Base-by-base conservation (phyloP, 257 asterid species). In the Lycium ferocissimum region DNA sequence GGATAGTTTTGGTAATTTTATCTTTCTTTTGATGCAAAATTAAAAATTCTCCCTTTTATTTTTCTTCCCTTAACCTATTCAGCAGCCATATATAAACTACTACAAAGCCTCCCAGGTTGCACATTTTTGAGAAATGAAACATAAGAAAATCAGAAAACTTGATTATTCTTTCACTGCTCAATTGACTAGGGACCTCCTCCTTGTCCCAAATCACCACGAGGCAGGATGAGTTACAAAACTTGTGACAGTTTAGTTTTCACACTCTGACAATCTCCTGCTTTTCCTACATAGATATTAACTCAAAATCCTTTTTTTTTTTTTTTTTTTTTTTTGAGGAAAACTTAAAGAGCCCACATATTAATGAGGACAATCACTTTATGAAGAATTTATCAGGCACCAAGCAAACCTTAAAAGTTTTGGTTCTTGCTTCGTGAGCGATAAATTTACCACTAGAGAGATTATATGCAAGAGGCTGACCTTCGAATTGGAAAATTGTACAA, bases 401-500 rank as follows among this genome's bases (percentile, higher is more conserved):
- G 62, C 58, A 58, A 59, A 66, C 59, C 45, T 51, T 45, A 69
- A 26, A 69, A 37, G 51, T 6, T 69, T 38, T 6, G 63, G 13
- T 83, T 83, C 75, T 53, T 83, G 49, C 59, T 69, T 22, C 47
- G 8, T 69, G 78, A 37, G n/a, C 69, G 6, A 81, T 40, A 38
- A 51, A 51, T 59, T 51, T n/a, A 83, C 49, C 20, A 59, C 51
- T 53, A 63, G 84, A 61, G 58, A 53, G 79, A 49, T 54, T 35
- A 62, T 22, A 22, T 38, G 79, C 37, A 47, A 84, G 76, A 82
- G 35, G 87, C 71, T 67, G 84, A 91, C 99, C 99, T 93, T 97
- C 69, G 98, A 94, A 87, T 97, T 97, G 56, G 99, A 97, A 90
- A 97, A 97, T 83, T 97, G 99, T 67, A 97, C 98, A 85, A 97